Percentiles rank a stretch among this genome's conserved stretches.
Conservation (phyloP, 73 alveolate genomes). For the Blepharisma japonicum region DNA sequence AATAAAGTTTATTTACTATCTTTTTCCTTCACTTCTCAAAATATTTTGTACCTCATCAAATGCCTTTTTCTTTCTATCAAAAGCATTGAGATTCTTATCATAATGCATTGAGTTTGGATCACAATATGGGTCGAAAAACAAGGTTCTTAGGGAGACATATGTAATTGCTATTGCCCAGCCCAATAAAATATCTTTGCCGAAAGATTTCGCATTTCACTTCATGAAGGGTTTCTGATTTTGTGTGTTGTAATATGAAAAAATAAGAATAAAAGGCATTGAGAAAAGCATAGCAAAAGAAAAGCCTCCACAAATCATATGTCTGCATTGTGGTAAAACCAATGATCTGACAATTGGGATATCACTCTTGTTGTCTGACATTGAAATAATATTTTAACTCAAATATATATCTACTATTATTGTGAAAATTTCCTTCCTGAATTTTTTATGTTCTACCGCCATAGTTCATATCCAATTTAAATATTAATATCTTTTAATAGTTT, state of each 20-base stretch:
- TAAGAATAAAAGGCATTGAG: slow-evolving; percentile 1
- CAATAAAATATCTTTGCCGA: background rate
- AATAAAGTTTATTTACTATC: background rate
- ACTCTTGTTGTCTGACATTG: background rate
- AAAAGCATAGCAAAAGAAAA: slow-evolving; percentile 28
- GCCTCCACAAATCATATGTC: slow-evolving; percentile 11
- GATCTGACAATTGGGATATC: background rate
- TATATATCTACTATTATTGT: too few species aligned
- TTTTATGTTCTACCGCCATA: too few species aligned
- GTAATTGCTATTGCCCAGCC: background rate
- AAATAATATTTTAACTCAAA: too few species aligned
- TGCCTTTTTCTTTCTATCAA: slow-evolving; percentile 1
- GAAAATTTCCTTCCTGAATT: too few species aligned
- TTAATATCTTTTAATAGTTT: too few species aligned
- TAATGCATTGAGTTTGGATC: slow-evolving; percentile 14
- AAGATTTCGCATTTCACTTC: background rate
- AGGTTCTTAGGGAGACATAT: slow-evolving; percentile 7
- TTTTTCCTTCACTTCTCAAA: background rate
- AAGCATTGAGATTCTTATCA: slow-evolving; percentile 15
- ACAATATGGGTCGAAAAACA: slow-evolving; percentile 32
- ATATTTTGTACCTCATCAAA: slow-evolving; percentile 1
- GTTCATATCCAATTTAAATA: too few species aligned
- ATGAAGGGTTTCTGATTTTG: background rate
- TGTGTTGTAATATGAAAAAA: slow-evolving; percentile 24
- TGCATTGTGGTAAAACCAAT: slow-evolving; percentile 20